Percentiles rank a stretch among this genome's conserved stretches.
phyloP scores from a whole-genome alignment of 257 asterid genomes.

The Nicotiana tabacum region DNA sequence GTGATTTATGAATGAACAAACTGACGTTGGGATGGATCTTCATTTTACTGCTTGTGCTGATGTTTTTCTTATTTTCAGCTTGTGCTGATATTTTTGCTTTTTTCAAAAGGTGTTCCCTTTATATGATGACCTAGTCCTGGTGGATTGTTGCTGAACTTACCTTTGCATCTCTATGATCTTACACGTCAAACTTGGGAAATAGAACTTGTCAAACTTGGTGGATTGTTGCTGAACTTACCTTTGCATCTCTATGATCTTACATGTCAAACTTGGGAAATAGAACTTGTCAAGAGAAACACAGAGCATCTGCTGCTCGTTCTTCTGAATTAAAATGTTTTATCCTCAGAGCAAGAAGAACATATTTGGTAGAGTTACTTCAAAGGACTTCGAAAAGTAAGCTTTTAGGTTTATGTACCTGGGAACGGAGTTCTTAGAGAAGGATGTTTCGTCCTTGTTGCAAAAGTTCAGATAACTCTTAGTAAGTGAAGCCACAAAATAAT shows the following conservation, averaged over 20 bases:
- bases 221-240: background rate
- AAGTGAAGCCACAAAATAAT: background rate
- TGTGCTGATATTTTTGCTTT: background rate
- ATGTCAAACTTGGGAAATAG: background rate
- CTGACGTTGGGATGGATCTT: too few relatives aligned
- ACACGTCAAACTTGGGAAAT: background rate
- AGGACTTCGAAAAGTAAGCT: background rate
- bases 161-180: background rate
- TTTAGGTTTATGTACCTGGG: background rate
- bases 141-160: background rate
- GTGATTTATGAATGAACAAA: too few relatives aligned
- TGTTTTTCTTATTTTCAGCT: background rate
- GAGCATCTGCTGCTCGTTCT: background rate
- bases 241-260: background rate
- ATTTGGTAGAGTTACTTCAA: background rate
- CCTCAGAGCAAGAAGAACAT: background rate
- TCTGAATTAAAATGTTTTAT: background rate
- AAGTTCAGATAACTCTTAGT: background rate
- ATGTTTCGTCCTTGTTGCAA: background rate
- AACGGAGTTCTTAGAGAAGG: background rate
- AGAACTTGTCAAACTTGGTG: background rate
- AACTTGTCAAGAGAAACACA: background rate
- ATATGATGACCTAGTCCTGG: background rate
- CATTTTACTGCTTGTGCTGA: too few relatives aligned
- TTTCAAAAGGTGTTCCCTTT: background rate